Evolutionary conservation across 1,284 basidiomycete genomes (phyloP).

Genomic region (Sporisorium scitamineum): DNA sequence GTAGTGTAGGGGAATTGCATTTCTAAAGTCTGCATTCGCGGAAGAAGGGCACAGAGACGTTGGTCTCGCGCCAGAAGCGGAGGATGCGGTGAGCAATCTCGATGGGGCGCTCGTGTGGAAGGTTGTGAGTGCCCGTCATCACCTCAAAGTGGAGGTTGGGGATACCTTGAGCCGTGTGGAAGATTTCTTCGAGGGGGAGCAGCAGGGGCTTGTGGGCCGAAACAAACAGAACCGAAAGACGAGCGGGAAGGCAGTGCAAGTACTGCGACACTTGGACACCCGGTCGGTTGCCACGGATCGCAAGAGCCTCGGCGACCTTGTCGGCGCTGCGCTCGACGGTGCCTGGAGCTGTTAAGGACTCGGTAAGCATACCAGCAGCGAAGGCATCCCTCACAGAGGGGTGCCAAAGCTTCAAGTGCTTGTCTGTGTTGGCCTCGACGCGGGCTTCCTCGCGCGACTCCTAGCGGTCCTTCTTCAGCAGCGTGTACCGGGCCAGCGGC

Average conservation of each 20-base stretch:
- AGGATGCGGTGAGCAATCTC: constrained; percentile 45
- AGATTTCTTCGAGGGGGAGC: constrained; percentile 40
- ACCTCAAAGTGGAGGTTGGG: constrained; percentile 47
- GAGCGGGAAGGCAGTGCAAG: constrained; percentile 40
- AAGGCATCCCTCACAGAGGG: constrained; percentile 41
- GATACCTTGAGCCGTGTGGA: constrained; percentile 40
- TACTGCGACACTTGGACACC: constrained; percentile 40
- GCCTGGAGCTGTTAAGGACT: constrained; percentile 31
- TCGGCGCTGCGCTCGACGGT: constrained; percentile 42
- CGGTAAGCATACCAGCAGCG: constrained; percentile 38
- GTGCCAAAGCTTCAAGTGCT: constrained; percentile 45
- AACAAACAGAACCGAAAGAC: constrained; percentile 36
- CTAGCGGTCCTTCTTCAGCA: constrained; percentile 46
- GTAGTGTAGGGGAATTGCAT: neutral
- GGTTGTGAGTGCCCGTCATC: constrained; percentile 48
- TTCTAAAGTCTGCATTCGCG: constrained; percentile 41
- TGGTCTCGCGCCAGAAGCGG: constrained; percentile 48
- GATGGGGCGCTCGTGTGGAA: constrained; percentile 43
- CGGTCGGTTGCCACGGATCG: constrained; percentile 47
- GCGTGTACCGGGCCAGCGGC: constrained; percentile 47
- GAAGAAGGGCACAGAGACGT: constrained; percentile 32
- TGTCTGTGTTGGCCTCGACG: constrained; percentile 32
- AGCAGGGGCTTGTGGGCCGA: constrained; percentile 47
- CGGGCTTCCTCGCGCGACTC: constrained; percentile 38
- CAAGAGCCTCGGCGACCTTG: constrained; percentile 43